Evolutionary conservation across 768 basidiomycete genomes (phyloP), one percentile per base, ranked within the genome.

Genomic region (Mycena maculata): DNA sequence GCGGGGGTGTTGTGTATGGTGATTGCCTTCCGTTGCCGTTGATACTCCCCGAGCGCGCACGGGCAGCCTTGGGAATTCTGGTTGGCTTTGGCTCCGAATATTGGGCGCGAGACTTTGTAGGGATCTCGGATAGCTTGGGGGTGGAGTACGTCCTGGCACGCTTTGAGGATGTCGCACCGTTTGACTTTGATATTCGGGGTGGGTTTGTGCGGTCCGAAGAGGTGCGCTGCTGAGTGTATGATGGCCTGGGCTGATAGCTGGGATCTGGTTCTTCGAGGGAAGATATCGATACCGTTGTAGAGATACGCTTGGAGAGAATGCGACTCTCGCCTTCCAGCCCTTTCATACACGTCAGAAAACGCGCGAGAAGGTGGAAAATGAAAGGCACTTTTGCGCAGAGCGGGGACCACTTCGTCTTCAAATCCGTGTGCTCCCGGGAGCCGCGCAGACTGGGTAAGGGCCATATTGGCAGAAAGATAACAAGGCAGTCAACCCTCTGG

Each of bases 291-390:
- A 91, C 84, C 65, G 90, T 87, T 38, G 69, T 58, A 38, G 93
- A 94, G 76, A 94, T 87, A 66, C 93, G 89, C 69, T 87, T 89
- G 33, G 92, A 82, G 58, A 95, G 83, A n/a, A 88, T 87, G 39
- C 89, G 85, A 73, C 92, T 93, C 81, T 95, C 94, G 67, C 82
- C 85, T 79, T 95, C 89, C 22, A 95, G 86, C 61, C 94, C 94
- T 95, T 73, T 16, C 18, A 23, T 48, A 71, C 57, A 54, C 53
- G 69, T 67, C 53, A 71, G 69, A 71, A 44, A 65, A 15, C 12
- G 44, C 22, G 47, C n/a, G 22, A 53, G 22, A 59, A 55, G 25
- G 9, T 18, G 30, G 20, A 50, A 52, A 48, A 49, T 60, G 38
- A 56, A 58, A 58, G 55, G 60, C 75, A 87, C 86, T 78, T 76